Evolutionary conservation across 2,329 filamentous ascomycete genomes (phyloP), one percentile per base, ranked within the genome.

Genomic region (Periconia macrospinosa): DNA sequence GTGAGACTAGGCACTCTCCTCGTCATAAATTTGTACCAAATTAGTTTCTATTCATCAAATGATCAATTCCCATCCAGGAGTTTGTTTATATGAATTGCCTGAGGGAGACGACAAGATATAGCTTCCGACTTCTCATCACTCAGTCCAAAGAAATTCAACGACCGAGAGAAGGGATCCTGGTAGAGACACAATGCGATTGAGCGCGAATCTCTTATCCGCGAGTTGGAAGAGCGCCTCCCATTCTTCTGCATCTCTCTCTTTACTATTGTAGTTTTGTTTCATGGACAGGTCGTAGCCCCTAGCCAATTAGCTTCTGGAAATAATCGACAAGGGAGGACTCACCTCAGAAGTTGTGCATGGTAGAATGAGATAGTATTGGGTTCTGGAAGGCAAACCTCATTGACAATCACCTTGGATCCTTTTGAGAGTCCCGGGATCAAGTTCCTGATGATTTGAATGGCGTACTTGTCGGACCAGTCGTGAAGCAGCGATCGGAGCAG

Each of bases 351-450:
- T 30, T 47, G 52, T 9, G n/a, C n/a, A 33, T 46, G 52, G 23
- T 50, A 47, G 27, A 30, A 7, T 3, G 47, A 37, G 23, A 50
- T 10, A 17, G 37, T 33, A 3, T 35, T 35, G n/a, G 37, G 45
- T 19, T 47, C 50, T 15, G 54, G 54, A 15, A 56, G 70, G 59
- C 37, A 76, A 55, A 49, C 85, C 61, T 49, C 52, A 23, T 66
- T 65, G 23, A 74, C 59, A 41, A 76, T 57, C 44, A 85, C 61
- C 51, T 76, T 73, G 11, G 81, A 75, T 20, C 83, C 77, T 6
- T 79, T 76, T 68, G 85, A 81, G 52, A 85, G 67, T 41, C 81
- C 77, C 1, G 82, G 81, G 11, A 83, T 68, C 6, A 85, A 71
- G 23, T 75, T 77, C 55, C 74, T 71, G 3, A 56, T 20, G 17